Conservation (phyloP, 108 stramenopile species). For the Discostella pseudostelligera region DNA sequence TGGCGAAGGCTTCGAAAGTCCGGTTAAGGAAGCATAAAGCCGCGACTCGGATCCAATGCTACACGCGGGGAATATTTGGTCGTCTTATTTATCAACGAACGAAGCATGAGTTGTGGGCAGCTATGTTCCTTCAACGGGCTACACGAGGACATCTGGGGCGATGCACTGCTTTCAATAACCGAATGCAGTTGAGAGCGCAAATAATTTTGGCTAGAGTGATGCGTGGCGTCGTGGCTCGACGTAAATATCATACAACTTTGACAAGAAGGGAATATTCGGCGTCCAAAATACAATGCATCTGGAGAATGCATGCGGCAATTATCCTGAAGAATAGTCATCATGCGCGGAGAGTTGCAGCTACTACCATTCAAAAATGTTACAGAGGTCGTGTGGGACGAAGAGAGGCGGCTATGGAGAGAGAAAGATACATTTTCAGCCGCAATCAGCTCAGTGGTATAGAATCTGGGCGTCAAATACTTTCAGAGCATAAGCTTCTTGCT, state of each 20-base stretch:
- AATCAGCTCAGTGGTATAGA: constrained; percentile 86
- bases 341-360: constrained; percentile 44
- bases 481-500: constrained; percentile 89
- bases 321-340: constrained; percentile 41
- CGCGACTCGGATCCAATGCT: constrained; percentile 64
- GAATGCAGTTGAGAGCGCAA: constrained; percentile 43
- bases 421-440: constrained; percentile 83
- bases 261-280: constrained; percentile 51
- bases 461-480: constrained; percentile 85
- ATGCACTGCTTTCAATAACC: constrained; percentile 38
- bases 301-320: constrained; percentile 53
- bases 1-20: constrained; percentile 64
- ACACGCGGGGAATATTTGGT: constrained; percentile 65
- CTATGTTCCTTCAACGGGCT: constrained; percentile 69
- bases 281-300: constrained; percentile 52
- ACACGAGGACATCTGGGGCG: constrained; percentile 66
- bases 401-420: constrained; percentile 69
- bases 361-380: constrained; percentile 59
- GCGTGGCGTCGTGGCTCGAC: constrained; percentile 59
- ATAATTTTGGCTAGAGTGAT: constrained; percentile 47
- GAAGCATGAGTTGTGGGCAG: constrained; percentile 78
- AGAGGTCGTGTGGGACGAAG: constrained; percentile 73
- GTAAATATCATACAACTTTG: constrained; percentile 40
- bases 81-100: constrained; percentile 51
- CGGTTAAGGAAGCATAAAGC: constrained; percentile 61